Base-by-base conservation (phyloP, 2,329 filamentous ascomycete genomes). In the Cladosporium sp. region DNA sequence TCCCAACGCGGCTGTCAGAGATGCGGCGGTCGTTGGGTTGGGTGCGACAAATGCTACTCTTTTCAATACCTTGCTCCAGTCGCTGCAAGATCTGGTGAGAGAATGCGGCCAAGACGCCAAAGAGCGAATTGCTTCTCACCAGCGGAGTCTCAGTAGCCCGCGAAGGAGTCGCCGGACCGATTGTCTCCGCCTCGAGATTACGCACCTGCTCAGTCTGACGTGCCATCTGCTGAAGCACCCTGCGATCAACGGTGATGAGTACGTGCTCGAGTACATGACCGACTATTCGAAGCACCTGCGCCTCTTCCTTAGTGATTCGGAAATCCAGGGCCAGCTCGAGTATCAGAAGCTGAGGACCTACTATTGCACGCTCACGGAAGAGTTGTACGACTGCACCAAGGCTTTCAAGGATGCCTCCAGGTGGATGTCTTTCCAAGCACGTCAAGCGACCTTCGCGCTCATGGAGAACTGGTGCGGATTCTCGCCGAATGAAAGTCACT, bases 391-490 rank as follows among this genome's bases (percentile, higher is more conserved):
- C 61, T 89, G 89, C 5, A 89, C 96, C 61, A 93, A 92, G 61
- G 81, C 85, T 48, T 89, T 89, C 0, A 84, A 84, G 56, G 89
- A 96, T 55, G 87, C 90, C 1, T 85, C 89, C 4, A 81, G 89
- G 32, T 98, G 93, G 92, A 93, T 98, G 82, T 91, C 93, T 0
- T 98, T 98, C 64, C 93, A 98, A 68, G 89, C 91, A 10, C 80
- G 95, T 38, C 95, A 96, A 67, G 96, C 93, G 4, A 87, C 92
- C 0, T 98, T 98, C 66, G 85, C 91, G 0, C 74, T 98, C 44
- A 97, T 98, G 91, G 93, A 98, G 70, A 92, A 97, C 59, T 98
- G 95, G 95, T 98, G 93, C 67, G 93, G 93, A 2, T 96, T 95
- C 68, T 95, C 91, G 7, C 89, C 91, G 0, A 95, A 96, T 58